These are phyloP conservation scores for Pistacia integerrima DNA, from an alignment of 345 rosid species.

Conservation along the genomic window DNA sequence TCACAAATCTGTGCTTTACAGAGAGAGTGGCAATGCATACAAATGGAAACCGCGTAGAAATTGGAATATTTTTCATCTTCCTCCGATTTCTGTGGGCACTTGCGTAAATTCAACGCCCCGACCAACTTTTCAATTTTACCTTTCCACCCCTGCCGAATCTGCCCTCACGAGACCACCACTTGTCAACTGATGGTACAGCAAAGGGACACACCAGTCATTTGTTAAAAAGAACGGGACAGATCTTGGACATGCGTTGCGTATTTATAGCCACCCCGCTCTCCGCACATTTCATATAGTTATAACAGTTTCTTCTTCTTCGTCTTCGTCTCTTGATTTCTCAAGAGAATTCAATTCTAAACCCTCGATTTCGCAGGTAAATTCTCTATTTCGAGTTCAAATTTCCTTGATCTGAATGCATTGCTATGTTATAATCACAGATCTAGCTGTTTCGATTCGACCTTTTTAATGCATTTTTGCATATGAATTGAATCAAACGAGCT, in stretches of 20 bases:
- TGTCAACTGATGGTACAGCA: neutral
- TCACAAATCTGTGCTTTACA: too few species aligned
- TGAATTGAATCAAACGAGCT: neutral
- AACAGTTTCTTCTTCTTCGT: neutral
- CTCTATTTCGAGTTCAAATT: too few species aligned
- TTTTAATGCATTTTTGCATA: neutral
- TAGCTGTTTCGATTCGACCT: neutral
- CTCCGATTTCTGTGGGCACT: neutral
- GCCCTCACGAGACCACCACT: neutral
- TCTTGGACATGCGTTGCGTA: slow-evolving; percentile 13
- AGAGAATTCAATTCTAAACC: neutral
- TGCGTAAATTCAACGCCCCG: neutral
- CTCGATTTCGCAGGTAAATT: neutral
- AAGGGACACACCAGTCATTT: neutral
- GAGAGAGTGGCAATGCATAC: neutral
- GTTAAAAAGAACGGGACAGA: slow-evolving; percentile 1
- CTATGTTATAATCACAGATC: neutral
- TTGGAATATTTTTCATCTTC: neutral
- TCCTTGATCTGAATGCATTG: neutral
- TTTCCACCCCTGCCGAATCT: neutral
- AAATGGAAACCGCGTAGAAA: neutral
- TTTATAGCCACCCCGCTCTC: slow-evolving; percentile 21
- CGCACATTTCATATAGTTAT: neutral
- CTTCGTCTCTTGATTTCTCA: neutral
- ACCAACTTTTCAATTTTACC: neutral